phyloP scores from a whole-genome alignment of 345 rosid genomes.

The Excoecaria cochinchinensis region DNA sequence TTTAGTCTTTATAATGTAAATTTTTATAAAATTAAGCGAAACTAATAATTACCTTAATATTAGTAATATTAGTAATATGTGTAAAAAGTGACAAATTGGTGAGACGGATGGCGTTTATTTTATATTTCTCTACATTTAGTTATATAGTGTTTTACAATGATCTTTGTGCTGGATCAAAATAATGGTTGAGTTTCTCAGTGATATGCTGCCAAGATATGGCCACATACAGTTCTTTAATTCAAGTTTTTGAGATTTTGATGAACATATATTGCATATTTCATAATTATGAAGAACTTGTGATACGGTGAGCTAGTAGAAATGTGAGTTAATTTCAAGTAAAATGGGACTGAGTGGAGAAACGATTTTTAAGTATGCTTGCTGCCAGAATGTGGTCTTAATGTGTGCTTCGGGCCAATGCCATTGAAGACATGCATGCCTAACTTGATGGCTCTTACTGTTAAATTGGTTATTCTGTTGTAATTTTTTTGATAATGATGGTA shows the following conservation, averaged over 20 bases:
- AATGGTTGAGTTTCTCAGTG: background rate
- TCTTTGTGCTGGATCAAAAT: background rate
- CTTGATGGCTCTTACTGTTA: background rate
- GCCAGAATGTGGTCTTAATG: background rate
- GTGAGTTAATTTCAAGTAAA: too few relatives aligned
- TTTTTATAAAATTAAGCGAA: too few relatives aligned
- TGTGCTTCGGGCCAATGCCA: background rate
- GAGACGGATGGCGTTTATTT: background rate
- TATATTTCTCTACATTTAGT: background rate
- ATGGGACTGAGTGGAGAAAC: background rate
- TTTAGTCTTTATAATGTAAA: too few relatives aligned
- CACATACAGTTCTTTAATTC: background rate
- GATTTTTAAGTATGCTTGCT: too few relatives aligned
- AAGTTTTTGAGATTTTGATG: background rate
- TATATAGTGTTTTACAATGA: background rate
- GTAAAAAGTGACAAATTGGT: too few relatives aligned
- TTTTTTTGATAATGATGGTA: background rate
- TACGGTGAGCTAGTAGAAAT: background rate
- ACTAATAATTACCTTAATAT: too few relatives aligned
- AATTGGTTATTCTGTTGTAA: background rate
- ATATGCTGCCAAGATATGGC: background rate
- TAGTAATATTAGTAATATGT: too few relatives aligned
- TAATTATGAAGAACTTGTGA: background rate
- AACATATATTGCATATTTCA: background rate
- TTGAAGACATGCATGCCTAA: background rate